Evolutionary conservation across 345 rosid genomes (phyloP).

Genomic region (Salix udensis): DNA sequence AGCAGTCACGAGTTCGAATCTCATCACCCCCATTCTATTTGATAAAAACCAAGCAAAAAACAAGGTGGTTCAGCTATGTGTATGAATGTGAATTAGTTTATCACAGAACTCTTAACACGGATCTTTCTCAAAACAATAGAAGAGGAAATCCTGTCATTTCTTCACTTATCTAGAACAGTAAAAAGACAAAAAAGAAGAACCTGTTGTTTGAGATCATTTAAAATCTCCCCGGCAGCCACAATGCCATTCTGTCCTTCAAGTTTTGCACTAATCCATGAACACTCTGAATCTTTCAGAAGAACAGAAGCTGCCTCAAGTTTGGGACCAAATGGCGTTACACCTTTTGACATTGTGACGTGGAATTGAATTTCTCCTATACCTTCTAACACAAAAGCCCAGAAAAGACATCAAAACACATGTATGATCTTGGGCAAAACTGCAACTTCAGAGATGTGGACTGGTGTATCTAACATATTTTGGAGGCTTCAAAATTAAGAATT

Average conservation of each 20-base stretch:
- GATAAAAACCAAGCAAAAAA: no score
- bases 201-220: slow-evolving; percentile 20
- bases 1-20: no score
- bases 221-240: slow-evolving; percentile 21
- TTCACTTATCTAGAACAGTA: not conserved
- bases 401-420: not conserved
- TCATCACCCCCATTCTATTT: no score
- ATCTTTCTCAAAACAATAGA: not conserved
- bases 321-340: slow-evolving; percentile 45
- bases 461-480: not conserved
- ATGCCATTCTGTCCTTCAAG: slow-evolving; percentile 18
- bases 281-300: not conserved
- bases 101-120: no score
- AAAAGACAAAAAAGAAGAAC: not conserved
- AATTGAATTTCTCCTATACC: slow-evolving; percentile 36
- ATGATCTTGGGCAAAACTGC: not conserved
- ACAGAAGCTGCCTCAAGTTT: slow-evolving; percentile 31
- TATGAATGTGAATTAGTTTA: no score
- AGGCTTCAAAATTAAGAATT: not conserved
- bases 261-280: slow-evolving; percentile 31
- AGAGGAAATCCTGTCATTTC: not conserved
- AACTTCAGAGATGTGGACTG: not conserved
- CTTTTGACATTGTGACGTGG: slow-evolving; percentile 32
- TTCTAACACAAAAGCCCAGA: slow-evolving; percentile 9
- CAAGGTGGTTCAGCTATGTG: no score